A percentile compares a stretch with the other conserved stretches of the same genome.
Evolutionary conservation across 83 land plant species (phyloP).

Genomic region (Picea abies): DNA sequence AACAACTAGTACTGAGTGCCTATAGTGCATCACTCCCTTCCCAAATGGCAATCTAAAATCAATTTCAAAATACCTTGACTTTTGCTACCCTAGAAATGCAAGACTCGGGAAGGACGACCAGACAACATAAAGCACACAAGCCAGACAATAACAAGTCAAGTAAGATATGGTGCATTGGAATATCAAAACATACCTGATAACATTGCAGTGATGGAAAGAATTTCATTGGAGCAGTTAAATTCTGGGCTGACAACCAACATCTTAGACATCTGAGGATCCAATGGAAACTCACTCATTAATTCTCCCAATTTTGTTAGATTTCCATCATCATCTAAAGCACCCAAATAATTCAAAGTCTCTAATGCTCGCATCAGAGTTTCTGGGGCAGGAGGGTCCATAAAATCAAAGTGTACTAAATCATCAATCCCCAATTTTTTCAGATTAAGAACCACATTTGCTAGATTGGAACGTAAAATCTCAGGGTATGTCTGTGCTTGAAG

Average conservation of each 20-base stretch:
- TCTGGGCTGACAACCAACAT: slow-evolving; percentile 98
- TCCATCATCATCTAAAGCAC: slow-evolving; percentile 97
- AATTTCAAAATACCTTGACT: neutral
- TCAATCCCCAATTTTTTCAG: slow-evolving; percentile 95
- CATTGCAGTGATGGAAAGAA: slow-evolving; percentile 96
- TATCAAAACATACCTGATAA: slow-evolving; percentile 74
- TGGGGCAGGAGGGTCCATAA: slow-evolving; percentile 99
- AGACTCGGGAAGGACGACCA: neutral
- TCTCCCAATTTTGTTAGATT: slow-evolving; percentile 87
- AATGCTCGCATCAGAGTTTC: slow-evolving; percentile 97
- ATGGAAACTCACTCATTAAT: slow-evolving; percentile 96
- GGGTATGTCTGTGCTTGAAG: slow-evolving; percentile 98
- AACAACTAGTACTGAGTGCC: slow-evolving; percentile 57
- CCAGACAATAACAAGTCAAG: neutral
- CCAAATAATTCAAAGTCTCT: slow-evolving; percentile 90
- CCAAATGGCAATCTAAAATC: neutral
- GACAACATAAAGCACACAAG: neutral
- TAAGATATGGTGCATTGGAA: neutral
- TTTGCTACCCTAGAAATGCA: neutral
- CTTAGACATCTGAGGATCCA: slow-evolving; percentile 98
- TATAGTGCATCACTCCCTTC: neutral
- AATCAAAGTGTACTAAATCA: slow-evolving; percentile 97
- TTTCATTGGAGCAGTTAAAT: slow-evolving; percentile 97
- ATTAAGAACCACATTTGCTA: slow-evolving; percentile 91
- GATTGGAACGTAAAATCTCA: slow-evolving; percentile 90